Conservation (phyloP, 768 basidiomycete genomes). For the Pulveroboletus sp. region DNA sequence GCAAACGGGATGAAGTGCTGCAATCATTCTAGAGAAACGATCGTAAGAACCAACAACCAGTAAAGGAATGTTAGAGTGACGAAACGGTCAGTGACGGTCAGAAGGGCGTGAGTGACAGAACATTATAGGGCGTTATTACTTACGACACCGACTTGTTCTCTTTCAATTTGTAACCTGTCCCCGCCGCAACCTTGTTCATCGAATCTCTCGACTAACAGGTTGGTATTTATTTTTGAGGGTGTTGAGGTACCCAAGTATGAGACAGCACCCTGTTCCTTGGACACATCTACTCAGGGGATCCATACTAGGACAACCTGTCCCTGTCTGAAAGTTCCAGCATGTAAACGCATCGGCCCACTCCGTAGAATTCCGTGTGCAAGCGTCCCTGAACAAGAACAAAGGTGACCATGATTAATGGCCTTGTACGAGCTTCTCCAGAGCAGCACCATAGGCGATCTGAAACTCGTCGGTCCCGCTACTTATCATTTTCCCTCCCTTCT, state of each 20-base stretch:
- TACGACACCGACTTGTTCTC: neutral
- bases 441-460: constrained; percentile 64
- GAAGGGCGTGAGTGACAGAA: too few relatives aligned
- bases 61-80: too few relatives aligned
- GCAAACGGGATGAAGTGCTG: neutral
- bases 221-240: neutral
- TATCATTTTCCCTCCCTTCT: constrained; percentile 73
- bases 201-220: too few relatives aligned
- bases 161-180: neutral
- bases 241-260: neutral
- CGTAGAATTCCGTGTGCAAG: too few relatives aligned
- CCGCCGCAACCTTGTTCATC: neutral
- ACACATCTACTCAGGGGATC: too few relatives aligned
- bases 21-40: neutral
- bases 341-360: too few relatives aligned
- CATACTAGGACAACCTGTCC: too few relatives aligned
- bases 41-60: neutral
- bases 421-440: constrained; percentile 56
- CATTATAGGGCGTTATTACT: too few relatives aligned
- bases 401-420: constrained; percentile 12
- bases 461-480: constrained; percentile 70
- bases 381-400: too few relatives aligned
- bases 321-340: too few relatives aligned
- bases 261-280: too few relatives aligned
- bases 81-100: too few relatives aligned